A percentile compares a stretch with the other conserved stretches of the same genome.
These are phyloP conservation scores for Xylaria acuta DNA, from an alignment of 495 filamentous ascomycete species.

Conservation along the genomic window DNA sequence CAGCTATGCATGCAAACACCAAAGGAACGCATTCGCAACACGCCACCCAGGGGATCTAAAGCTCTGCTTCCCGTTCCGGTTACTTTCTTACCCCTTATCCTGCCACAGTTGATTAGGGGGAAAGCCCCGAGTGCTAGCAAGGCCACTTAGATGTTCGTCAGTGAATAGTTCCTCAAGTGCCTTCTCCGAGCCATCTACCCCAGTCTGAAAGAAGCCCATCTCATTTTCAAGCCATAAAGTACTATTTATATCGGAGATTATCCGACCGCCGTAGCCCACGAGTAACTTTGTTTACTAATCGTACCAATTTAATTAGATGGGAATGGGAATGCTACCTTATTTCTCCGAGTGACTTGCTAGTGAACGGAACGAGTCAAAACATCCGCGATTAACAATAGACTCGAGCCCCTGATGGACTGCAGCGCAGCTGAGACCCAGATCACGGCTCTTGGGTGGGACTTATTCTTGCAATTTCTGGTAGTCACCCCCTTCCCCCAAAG, in stretches of 20 bases:
- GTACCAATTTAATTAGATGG: background rate
- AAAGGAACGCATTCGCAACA: background rate
- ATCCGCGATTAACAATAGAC: background rate
- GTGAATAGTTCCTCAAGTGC: background rate
- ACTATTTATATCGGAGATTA: background rate
- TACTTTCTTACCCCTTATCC: background rate
- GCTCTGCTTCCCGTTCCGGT: background rate
- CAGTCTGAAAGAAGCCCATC: background rate
- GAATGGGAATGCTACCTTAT: background rate
- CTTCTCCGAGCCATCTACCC: background rate
- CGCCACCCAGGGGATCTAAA: background rate
- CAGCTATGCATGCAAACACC: conserved; percentile 19
- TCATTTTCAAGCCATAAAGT: too few species aligned
- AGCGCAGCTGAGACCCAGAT: background rate
- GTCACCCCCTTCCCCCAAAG: background rate
- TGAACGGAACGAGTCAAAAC: background rate
- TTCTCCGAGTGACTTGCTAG: background rate
- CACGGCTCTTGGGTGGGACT: background rate
- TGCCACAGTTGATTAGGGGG: background rate
- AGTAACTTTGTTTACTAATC: background rate
- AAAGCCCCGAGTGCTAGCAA: background rate
- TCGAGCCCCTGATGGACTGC: background rate
- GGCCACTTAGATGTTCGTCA: background rate
- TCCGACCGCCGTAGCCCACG: background rate
- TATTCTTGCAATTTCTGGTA: background rate